Evolutionary conservation across 345 rosid species (phyloP).

Genomic region (Adansonia digitata): DNA sequence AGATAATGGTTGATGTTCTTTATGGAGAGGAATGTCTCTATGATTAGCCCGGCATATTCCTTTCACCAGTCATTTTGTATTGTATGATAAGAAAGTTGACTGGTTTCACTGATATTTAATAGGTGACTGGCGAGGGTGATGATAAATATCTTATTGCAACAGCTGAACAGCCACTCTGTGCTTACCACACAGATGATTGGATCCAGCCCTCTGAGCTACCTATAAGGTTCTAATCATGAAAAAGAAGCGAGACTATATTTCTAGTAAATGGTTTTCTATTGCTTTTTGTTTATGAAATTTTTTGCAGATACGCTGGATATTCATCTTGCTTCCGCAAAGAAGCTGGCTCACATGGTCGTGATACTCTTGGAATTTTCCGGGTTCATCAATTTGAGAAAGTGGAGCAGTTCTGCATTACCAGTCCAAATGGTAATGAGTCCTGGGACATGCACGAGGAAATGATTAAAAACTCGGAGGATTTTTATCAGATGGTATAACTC

Average conservation of each 20-base stretch:
- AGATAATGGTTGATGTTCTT: not conserved
- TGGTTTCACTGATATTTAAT: constrained; percentile 6
- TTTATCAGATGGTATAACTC: constrained; percentile 63
- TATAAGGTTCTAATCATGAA: constrained; percentile 38
- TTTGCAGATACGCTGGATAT: constrained; percentile 83
- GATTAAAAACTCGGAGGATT: constrained; percentile 84
- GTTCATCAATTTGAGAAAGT: constrained; percentile 99
- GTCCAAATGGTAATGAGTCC: constrained; percentile 78
- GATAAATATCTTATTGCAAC: constrained; percentile 95
- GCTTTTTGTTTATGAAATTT: constrained; percentile 1
- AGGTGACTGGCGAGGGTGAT: constrained; percentile 97
- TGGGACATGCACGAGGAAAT: constrained; percentile 95
- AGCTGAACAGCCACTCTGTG: constrained; percentile 93
- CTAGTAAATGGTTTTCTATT: not conserved
- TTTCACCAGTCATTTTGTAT: not conserved
- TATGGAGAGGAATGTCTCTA: not conserved
- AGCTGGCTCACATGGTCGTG: constrained; percentile 98
- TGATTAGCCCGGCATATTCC: not conserved
- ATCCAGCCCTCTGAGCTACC: constrained; percentile 84
- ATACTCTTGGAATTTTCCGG: constrained; percentile 90
- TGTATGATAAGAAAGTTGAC: not conserved
- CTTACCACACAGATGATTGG: constrained; percentile 91
- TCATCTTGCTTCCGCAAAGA: constrained; percentile 95
- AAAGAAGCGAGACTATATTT: not conserved
- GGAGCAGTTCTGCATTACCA: constrained; percentile 88